These are phyloP conservation scores for Boeremia exigua DNA, from an alignment of 2,329 filamentous ascomycete species.

Conservation along the genomic window DNA sequence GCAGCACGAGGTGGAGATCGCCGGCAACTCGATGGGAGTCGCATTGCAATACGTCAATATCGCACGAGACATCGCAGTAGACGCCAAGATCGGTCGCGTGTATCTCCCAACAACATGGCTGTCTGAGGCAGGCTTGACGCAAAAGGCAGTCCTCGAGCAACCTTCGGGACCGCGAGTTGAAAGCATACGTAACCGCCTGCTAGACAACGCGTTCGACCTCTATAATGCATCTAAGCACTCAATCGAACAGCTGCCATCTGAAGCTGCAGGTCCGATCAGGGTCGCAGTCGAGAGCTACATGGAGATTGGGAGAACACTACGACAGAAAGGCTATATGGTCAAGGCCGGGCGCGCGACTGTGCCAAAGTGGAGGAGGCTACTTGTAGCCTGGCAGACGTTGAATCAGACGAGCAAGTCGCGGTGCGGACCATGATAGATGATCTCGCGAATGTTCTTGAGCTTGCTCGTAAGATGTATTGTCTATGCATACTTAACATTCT, in stretches of 20 bases:
- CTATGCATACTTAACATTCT: no score
- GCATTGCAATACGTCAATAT: conserved; percentile 82
- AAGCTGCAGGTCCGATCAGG: conserved; percentile 68
- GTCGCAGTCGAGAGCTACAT: conserved; percentile 78
- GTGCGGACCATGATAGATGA: conserved; percentile 4
- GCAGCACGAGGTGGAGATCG: conserved; percentile 56
- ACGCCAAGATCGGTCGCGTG: conserved; percentile 69
- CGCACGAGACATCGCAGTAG: conserved; percentile 72
- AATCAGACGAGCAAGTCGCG: conserved; percentile 24
- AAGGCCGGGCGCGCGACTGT: conserved; percentile 57
- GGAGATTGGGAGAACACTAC: conserved; percentile 72
- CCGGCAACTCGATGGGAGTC: conserved; percentile 71
- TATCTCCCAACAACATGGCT: conserved; percentile 73
- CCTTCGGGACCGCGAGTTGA: conserved; percentile 58
- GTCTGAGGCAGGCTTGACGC: conserved; percentile 60
- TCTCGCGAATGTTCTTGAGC: conserved; percentile 6
- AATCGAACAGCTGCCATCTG: conserved; percentile 66
- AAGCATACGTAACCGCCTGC: conserved; percentile 59
- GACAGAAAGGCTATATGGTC: conserved; percentile 53
- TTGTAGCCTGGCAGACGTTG: conserved; percentile 66
- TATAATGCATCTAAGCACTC: conserved; percentile 62
- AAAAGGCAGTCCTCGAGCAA: conserved; percentile 60
- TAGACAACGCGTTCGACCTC: conserved; percentile 66
- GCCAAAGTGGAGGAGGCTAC: conserved; percentile 56
- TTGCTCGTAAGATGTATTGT: not conserved